Evolutionary conservation across 23 red algal species (phyloP).

Genomic region (Gracilaria gracilis): DNA sequence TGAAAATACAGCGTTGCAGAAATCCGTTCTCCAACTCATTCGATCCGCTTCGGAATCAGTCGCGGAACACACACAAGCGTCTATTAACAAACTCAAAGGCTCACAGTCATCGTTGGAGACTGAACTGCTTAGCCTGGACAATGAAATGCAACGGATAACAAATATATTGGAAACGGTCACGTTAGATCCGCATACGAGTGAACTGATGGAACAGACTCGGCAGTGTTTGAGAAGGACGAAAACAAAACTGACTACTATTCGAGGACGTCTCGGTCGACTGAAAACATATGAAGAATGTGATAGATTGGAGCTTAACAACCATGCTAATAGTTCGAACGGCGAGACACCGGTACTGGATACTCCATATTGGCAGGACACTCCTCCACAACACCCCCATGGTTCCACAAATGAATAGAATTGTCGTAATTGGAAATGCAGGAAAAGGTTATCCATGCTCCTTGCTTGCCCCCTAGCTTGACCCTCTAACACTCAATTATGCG

Average conservation of each 20-base stretch:
- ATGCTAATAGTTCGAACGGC: neutral
- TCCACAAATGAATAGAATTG: neutral
- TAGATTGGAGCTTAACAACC: conserved; percentile 20
- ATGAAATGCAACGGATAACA: conserved; percentile 49
- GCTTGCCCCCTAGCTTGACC: too few species aligned
- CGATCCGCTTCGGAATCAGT: conserved; percentile 25
- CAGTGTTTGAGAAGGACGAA: conserved; percentile 36
- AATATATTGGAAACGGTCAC: conserved; percentile 45
- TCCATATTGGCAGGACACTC: conserved; percentile 8
- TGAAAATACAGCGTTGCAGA: neutral
- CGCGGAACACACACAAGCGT: conserved; percentile 32
- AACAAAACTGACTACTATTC: conserved; percentile 49
- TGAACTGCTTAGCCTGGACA: conserved; percentile 18
- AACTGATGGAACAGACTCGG: conserved; percentile 46
- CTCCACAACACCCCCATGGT: neutral
- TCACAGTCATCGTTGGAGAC: conserved; percentile 43
- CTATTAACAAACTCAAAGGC: conserved; percentile 24
- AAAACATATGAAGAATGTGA: conserved; percentile 47
- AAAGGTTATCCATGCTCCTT: neutral
- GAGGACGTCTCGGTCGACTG: conserved; percentile 47
- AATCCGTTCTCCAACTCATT: conserved; percentile 28
- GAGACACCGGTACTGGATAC: neutral
- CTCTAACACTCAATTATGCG: too few species aligned
- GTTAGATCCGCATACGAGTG: conserved; percentile 47
- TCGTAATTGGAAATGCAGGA: neutral